Evolutionary conservation across 352 stramenopile species (phyloP), one percentile per base, ranked within the genome.

Genomic region (Pseudoperonospora humuli): DNA sequence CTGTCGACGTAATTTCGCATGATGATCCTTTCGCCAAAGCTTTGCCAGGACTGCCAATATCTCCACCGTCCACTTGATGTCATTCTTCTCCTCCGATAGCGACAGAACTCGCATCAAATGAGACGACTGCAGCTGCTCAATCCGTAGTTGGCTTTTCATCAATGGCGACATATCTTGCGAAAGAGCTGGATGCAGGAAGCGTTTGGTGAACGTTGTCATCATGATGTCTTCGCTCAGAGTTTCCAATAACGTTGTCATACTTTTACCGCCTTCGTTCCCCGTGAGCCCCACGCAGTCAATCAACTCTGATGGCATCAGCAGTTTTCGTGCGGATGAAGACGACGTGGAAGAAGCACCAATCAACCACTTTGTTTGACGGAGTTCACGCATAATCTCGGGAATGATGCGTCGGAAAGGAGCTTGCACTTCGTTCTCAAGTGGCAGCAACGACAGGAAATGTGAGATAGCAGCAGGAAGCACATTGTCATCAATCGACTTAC

Each of bases 341-440:
- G 38, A 17, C 2, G 20, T 27, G 3, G 24, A 45, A 2, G 20
- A 52, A 26, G 55, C 46, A 11, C 36, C 50, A 0, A 60, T 56
- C 11, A 91, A 46, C 54, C 72, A 88, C 25, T 64, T 63, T 0
- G 75, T 39, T 38, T 70, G 48, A 10, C 70, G 64, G 27, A 91
- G 47, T 8, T 70, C 57, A 28, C 71, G 72, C 59, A 86, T 76
- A 6, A 78, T 75, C 7, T 87, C 76, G 0, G 40, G 39, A 7
- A 86, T 73, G 14, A 83, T 64, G 1, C 48, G 50, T 1, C 76
- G 58, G 53, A 91, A 91, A 4, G 79, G 79, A 23, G 76, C 50
- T 39, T 91, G 74, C 7, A 89, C 63, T 28, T 91, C 76, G 35
- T 60, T 80, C 37, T 86, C 74, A 31, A 86, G 48, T 18, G 79